Conservation (phyloP, 176 grass and related monocot genomes). For the Oryza australiensis region DNA sequence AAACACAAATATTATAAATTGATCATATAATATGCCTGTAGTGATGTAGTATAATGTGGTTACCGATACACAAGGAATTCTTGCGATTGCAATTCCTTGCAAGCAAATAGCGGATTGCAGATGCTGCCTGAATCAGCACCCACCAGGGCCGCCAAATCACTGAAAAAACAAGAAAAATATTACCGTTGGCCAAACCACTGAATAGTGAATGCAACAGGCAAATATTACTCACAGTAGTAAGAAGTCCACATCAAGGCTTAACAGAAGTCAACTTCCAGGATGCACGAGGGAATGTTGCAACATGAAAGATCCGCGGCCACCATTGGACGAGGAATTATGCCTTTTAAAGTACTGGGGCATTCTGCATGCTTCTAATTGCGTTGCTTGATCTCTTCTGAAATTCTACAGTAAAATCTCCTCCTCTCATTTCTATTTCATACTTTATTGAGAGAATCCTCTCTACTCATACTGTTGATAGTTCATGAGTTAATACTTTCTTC, state of each 20-base stretch:
- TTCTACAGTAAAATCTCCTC: conserved; percentile 20
- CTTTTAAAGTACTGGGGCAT: conserved; percentile 30
- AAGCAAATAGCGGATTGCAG: conserved; percentile 29
- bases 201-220: conserved; percentile 34
- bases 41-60: background rate
- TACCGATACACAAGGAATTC: background rate
- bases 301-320: conserved; percentile 22
- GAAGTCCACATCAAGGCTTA: conserved; percentile 39
- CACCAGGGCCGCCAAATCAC: conserved; percentile 38
- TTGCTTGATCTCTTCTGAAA: conserved; percentile 30
- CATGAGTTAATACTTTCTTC: background rate
- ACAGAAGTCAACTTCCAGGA: conserved; percentile 55
- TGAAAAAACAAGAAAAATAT: conserved; percentile 28
- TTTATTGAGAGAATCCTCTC: background rate
- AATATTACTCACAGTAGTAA: conserved; percentile 39
- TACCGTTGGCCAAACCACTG: conserved; percentile 34
- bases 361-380: conserved; percentile 36
- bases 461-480: background rate
- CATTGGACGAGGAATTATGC: conserved; percentile 40
- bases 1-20: background rate
- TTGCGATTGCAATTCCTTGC: background rate
- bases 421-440: background rate
- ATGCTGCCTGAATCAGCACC: conserved; percentile 37
- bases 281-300: conserved; percentile 40
- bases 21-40: background rate